These are phyloP conservation scores for Phytophthora fragariaefolia DNA, from an alignment of 352 stramenopile genomes.

Conservation along the genomic window DNA sequence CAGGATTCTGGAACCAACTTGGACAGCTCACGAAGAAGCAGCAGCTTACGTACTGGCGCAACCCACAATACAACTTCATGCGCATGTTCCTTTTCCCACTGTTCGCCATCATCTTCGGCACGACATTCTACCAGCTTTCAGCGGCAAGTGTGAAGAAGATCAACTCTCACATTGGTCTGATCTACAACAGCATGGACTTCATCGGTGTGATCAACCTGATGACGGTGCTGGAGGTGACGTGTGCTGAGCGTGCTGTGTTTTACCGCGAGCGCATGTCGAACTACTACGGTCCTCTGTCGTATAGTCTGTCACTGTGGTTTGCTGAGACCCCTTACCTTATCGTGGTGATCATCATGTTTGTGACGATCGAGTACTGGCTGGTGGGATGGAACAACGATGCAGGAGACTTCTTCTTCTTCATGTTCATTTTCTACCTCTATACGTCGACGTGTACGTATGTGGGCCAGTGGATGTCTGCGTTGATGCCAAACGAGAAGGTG, in stretches of 20 bases:
- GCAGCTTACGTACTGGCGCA: constrained; percentile 59
- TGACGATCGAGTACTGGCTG: constrained; percentile 72
- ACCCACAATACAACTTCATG: constrained; percentile 71
- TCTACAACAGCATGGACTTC: constrained; percentile 80
- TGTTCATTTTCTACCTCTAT: constrained; percentile 65
- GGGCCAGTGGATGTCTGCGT: constrained; percentile 76
- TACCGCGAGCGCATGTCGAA: constrained; percentile 74
- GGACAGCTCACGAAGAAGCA: constrained; percentile 36
- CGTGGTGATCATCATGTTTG: constrained; percentile 53
- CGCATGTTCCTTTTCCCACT: constrained; percentile 66
- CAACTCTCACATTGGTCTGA: constrained; percentile 72
- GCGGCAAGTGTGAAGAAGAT: constrained; percentile 40
- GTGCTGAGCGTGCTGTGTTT: constrained; percentile 54
- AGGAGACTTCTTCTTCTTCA: constrained; percentile 52
- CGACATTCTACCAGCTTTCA: constrained; percentile 62
- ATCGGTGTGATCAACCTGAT: constrained; percentile 68
- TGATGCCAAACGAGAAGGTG: constrained; percentile 80
- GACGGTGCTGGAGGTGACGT: constrained; percentile 60
- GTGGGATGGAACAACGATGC: constrained; percentile 45
- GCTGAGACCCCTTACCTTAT: constrained; percentile 71
- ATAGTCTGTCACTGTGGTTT: constrained; percentile 69
- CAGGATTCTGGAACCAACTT: constrained; percentile 48
- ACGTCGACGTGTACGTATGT: constrained; percentile 69
- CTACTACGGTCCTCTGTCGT: constrained; percentile 75
- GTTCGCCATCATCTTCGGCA: constrained; percentile 69